Evolutionary conservation across 108 stramenopile genomes (phyloP), one percentile per base, ranked within the genome.

Genomic region (Tribonema minus): DNA sequence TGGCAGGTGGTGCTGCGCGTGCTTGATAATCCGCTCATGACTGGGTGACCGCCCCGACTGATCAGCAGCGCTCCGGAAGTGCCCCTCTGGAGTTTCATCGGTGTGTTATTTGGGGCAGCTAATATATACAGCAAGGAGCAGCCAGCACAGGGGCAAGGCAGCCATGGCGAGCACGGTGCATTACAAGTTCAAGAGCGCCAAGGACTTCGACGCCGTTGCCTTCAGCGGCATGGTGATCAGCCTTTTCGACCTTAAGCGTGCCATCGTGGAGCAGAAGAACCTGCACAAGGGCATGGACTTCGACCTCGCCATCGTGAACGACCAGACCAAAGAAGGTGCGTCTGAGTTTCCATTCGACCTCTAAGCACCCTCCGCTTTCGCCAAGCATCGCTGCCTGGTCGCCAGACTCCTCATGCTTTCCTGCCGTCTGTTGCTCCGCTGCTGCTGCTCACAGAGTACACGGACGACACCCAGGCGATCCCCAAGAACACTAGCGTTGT

Each of bases 171-270:
- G 68, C 4, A 68, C 60, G 31, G 68, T 78, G 25, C 61, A 41
- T 29, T 68, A 69, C 29, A 68, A 69, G 68, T 68, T 69, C 77
- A 78, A 83, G 46, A 69, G 64, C 64, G 82, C 76, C 37, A 82
- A 74, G 76, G 76, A 85, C 12, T 81, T 69, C 33, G 84, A 85
- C 34, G 34, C 75, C 26, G 70, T 85, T 0, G 34, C 54, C 23
- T 85, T 85, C 59, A 26, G 68, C 26, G 84, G 84, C 59, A 78
- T 39, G 1, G 82, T 73, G 25, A 82, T 85, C 76, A 78, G 77
- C 35, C 68, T 85, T 3, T 32, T 85, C 26, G 84, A 85, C 37
- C 82, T 85, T 1, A 85, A 85, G 37, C 9, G 76, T 2, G 76
- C 74, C 31, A 85, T 85, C 69, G 74, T 81, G 66, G 81, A 85